These are phyloP conservation scores for Candida parachauliodes DNA, from an alignment of 805 yeast genomes.

Conservation along the genomic window DNA sequence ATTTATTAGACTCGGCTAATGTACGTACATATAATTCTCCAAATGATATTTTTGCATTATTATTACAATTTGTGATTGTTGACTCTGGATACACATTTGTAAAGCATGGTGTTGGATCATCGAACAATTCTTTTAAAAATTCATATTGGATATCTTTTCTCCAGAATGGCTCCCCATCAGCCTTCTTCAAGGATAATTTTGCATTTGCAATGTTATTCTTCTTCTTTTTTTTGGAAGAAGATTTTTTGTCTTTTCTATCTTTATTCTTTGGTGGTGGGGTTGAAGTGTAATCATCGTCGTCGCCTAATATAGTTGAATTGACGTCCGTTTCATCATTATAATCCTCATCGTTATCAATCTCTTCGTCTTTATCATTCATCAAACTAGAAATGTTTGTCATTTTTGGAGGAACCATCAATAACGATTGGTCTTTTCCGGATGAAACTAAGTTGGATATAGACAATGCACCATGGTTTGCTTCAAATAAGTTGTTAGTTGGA, in stretches of 20 bases:
- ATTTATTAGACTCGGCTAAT: constrained; percentile 75
- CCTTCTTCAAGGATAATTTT: constrained; percentile 56
- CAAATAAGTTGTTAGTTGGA: constrained; percentile 4
- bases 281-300: constrained; percentile 11
- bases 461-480: constrained; percentile 8
- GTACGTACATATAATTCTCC: constrained; percentile 81
- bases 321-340: constrained; percentile 14
- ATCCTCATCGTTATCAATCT: constrained; percentile 12
- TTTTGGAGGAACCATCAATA: constrained; percentile 1
- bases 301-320: constrained; percentile 11
- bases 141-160: constrained; percentile 84
- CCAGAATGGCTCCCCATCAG: constrained; percentile 91
- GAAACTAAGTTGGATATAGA: constrained; percentile 14
- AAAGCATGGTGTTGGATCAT: constrained; percentile 63
- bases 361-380: constrained; percentile 9
- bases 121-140: constrained; percentile 62
- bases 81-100: constrained; percentile 54
- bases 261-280: constrained; percentile 7
- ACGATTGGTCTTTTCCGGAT: neutral
- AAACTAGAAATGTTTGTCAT: constrained; percentile 3
- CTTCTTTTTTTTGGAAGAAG: constrained; percentile 11
- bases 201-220: constrained; percentile 24
- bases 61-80: constrained; percentile 31
- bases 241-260: neutral
- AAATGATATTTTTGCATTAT: constrained; percentile 58